Evolutionary conservation across 768 basidiomycete species (phyloP).

Genomic region (Mycena indigotica): DNA sequence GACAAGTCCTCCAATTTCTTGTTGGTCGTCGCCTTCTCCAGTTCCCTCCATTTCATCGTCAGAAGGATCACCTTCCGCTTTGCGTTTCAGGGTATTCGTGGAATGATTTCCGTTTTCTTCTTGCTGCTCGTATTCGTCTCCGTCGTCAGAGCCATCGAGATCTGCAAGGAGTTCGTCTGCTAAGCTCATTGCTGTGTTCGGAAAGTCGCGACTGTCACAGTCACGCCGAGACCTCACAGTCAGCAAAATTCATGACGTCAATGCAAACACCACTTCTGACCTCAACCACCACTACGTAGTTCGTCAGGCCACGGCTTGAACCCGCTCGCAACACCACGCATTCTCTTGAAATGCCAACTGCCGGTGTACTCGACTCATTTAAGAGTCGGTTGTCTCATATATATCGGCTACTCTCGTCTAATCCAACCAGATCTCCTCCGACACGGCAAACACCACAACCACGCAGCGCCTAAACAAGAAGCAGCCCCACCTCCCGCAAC

Average conservation of each 20-base stretch:
- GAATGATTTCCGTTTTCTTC: constrained; percentile 29
- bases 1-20: constrained; percentile 60
- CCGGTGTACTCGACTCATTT: constrained; percentile 80
- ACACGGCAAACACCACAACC: constrained; percentile 72
- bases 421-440: constrained; percentile 68
- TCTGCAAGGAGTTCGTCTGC: constrained; percentile 94
- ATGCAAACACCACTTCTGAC: not conserved
- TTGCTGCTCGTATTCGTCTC: constrained; percentile 48
- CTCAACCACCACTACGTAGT: not conserved
- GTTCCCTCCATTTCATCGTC: constrained; percentile 60
- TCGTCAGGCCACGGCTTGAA: no score
- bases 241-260: not conserved
- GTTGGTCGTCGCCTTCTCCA: constrained; percentile 45
- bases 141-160: constrained; percentile 81
- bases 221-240: no score
- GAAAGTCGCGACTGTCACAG: constrained; percentile 1
- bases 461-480: constrained; percentile 37
- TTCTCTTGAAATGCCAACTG: constrained; percentile 48
- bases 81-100: constrained; percentile 58
- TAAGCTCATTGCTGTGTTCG: constrained; percentile 61
- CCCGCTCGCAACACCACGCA: not conserved
- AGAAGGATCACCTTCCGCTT: constrained; percentile 48
- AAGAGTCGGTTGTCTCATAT: constrained; percentile 59
- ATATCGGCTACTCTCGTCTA: constrained; percentile 18
- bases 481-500: constrained; percentile 14